Base-by-base conservation (phyloP, 2,329 filamentous ascomycete genomes). In the Aureobasidium mangrovei region DNA sequence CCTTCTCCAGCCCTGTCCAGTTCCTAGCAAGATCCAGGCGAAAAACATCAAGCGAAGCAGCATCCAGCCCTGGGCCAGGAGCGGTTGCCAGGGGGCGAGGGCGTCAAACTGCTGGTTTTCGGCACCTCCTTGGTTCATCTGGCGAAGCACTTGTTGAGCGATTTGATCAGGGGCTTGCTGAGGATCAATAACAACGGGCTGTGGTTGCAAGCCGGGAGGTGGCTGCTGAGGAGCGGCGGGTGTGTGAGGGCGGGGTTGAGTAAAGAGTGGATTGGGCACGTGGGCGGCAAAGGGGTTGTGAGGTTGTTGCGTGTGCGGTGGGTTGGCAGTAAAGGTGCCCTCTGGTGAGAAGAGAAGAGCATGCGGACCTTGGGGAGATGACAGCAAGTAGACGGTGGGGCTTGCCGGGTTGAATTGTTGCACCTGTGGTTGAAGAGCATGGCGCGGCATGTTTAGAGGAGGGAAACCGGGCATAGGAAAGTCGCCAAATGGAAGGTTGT, bases 11-110 rank as follows among this genome's bases (percentile, higher is more conserved):
- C 70, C 70, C 24, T 71, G 67, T 55, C 72, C 72, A 4, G 72
- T 68, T 26, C 73, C 72, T 29, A 75, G 75, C 56, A 82, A 74
- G 61, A 84, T 74, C 63, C 80, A 83, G 53, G 77, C 74, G 61
- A 83, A 80, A 56, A 78, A 74, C 55, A 79, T 75, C 24, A 83
- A 65, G 7, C 81, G 76, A 46, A 81, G 67, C 27, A 82, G 73
- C 2, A 83, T 72, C 81, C 81, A 84, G 27, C 72, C 64, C 43
- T 74, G 70, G 2, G 63, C 68, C 29, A 77, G 59, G 7, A 72
- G 62, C 31, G 67, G 65, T 12, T 69, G 67, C 24, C 69, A 31
- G 0, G 42, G 53, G 8, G 42, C 42, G 59, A 60, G 31, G 38
- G 36, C 47, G 12, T 54, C 38, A 38, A 33, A 18, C 8, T 46